Evolutionary conservation across 139 green algal species (phyloP).

Genomic region (Chlorella ohadii): DNA sequence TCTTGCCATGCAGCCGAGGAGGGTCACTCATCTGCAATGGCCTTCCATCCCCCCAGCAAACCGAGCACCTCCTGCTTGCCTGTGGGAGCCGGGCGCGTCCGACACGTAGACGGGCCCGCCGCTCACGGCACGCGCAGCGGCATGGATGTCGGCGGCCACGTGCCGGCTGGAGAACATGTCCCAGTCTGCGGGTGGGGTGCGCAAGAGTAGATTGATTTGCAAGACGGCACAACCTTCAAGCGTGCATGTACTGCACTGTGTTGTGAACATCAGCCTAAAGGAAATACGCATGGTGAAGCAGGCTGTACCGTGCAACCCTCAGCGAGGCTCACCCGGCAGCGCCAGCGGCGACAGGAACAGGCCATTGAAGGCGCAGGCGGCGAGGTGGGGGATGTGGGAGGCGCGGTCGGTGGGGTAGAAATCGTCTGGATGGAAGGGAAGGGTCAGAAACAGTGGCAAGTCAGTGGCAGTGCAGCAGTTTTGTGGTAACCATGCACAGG

Average conservation of each 20-base stretch:
- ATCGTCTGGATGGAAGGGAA: slow-evolving; percentile 71
- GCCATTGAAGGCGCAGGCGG: slow-evolving; percentile 87
- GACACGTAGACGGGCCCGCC: slow-evolving; percentile 87
- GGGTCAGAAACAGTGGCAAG: too few species aligned
- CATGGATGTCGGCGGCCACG: slow-evolving; percentile 60
- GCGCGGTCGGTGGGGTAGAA: slow-evolving; percentile 83
- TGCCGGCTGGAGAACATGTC: slow-evolving; percentile 67
- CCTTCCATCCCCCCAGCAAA: neutral
- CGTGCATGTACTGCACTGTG: too few species aligned
- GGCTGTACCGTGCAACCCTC: too few species aligned
- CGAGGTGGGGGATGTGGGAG: slow-evolving; percentile 88
- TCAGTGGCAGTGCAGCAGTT: too few species aligned
- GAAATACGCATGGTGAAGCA: too few species aligned
- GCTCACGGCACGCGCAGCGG: slow-evolving; percentile 57
- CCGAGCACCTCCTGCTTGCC: slow-evolving; percentile 27
- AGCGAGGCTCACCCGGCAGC: slow-evolving; percentile 43
- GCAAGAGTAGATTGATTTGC: too few species aligned
- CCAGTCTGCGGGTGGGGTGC: slow-evolving; percentile 24
- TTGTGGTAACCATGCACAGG: too few species aligned
- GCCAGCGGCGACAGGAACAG: slow-evolving; percentile 75
- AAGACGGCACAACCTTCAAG: too few species aligned
- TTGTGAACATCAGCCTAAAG: too few species aligned
- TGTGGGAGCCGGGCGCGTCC: slow-evolving; percentile 88
- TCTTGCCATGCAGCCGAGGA: too few species aligned
- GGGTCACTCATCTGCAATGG: too few species aligned